Evolutionary conservation across 1,139 yeast genomes (phyloP), one percentile per base, ranked within the genome.

Genomic region (Yamadazyma dendronema): DNA sequence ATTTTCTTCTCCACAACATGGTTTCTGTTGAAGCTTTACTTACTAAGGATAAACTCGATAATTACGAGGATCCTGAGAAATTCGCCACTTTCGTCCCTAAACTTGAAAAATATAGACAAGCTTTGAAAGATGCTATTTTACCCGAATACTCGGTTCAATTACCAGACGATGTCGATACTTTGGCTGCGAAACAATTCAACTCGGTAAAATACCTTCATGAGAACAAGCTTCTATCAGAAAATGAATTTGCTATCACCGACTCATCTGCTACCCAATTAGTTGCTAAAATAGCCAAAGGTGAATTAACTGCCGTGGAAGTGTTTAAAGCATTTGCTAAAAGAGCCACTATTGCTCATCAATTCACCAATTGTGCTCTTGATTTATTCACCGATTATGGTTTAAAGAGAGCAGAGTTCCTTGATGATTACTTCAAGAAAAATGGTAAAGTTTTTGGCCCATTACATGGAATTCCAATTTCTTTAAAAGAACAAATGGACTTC

Each of bases 361-460:
- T 65, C 44, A 61, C 67, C 36, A 63, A 63, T 39, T 64, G 67
- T 44, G 67, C 66, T 3, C 40, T 59, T 48, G 64, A 64, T 21
- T 43, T 65, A 14, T 63, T 65, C 43, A 48, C 60, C 17, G 58
- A 62, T 13, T 67, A 64, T 42, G 72, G 69, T 4, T 54, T 65
- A 41, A 47, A 60, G 34, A 56, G 64, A 43, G 71, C 71, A 4
- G 43, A 62, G 41, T 52, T 37, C 21, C 57, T 64, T 45, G 72
- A 65, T 41, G 60, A 54, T 11, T 70, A 77, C 49, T 66, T 64
- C 37, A 64, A 62, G 34, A 61, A 68, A 36, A 59, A 69, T 36
- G 89, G 90, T 14, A 75, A 78, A 50, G 62, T 81, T 0, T 59
- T 79, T 38, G 94, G 95, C 31, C 88, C 89, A 6, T 66, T 84